Evolutionary conservation across 768 basidiomycete species (phyloP), one percentile per base, ranked within the genome.

Genomic region (Tricholoma sp.): DNA sequence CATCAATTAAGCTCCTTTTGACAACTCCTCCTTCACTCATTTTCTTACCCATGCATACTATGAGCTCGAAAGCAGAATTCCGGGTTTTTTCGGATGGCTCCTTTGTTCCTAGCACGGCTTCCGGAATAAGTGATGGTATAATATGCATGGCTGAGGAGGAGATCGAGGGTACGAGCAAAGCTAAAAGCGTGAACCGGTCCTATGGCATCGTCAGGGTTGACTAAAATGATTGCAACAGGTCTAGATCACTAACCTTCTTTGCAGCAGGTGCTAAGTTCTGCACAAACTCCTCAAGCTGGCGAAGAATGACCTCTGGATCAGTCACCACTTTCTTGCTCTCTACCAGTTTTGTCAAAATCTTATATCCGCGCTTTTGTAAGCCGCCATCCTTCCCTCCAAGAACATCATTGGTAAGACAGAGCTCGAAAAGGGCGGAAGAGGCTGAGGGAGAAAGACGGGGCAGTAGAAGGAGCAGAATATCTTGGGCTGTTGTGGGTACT

Each of bases 301-400:
- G 76, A 24, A 97, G 72, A 28, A 88, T 80, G 9, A 68, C 68
- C 57, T 88, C 85, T 11, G 77, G 79, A 58, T 83, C 80, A 44
- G 77, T 63, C 32, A 67, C 66, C 31, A 86, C 74, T 65, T 88
- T 86, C 0, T 76, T 79, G 52, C 75, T 75, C 65, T 88, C 87
- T n/a, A 86, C 70, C 41, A 94, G 69, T 61, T 87, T 87, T 32
- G 87, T 78, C 13, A 98, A 77, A 15, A 89, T 85, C 66, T 96
- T 89, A 74, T 98, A 98, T 8, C 87, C 91, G 62, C 95, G 91
- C 73, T 99, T 99, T 74, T 98, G 96, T 5, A 96, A 85, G 3
- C 85, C 92, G 51, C 90, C 90, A 64, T 98, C 94, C 62, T 76
- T 82, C 63, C 84, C 85, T 53, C 81, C 80, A 5, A 98, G 76